Base-by-base conservation (phyloP, 2,329 filamentous ascomycete genomes). In the Claviceps africana region DNA sequence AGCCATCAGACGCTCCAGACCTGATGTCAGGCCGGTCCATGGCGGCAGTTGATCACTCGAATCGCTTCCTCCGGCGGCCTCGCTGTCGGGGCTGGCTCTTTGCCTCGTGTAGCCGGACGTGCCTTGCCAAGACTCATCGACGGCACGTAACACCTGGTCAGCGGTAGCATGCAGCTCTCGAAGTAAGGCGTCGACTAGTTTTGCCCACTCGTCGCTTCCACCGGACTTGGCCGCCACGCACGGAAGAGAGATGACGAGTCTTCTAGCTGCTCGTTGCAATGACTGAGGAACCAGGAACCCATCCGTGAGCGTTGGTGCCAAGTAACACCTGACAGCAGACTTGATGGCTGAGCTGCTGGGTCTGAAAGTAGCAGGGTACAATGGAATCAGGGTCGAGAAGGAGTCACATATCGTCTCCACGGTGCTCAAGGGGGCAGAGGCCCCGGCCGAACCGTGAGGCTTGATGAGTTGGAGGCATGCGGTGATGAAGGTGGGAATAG, bases 111-210 rank as follows among this genome's bases (percentile, higher is more conserved):
- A 76, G 4, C 73, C 77, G 33, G 77, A 72, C 2, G 75, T 74
- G 0, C 88, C 81, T 59, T 90, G 81, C 85, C 88, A 93, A 42
- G 87, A 84, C 64, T 96, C 90, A 11, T 85, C 69, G 0, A 95
- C 77, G 10, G 83, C 82, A 48, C 90, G 81, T 61, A 95, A 86
- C 0, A 94, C 75, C 56, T 83, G 78, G 60, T 95, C 85, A 43
- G 85, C 81, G 1, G 86, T 85, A 25, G 70, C 67, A 60, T 96
- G 89, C 17, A 82, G 75, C 39, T 79, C 76, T 39, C 75, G 73
- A 25, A 94, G 70, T 11, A 83, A 73, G 8, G 72, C 70, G 47
- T 77, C 76, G 46, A 90, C 69, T 17, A 80, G 74, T 58, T 80
- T 85, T 17, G 74, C 73, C 90, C 90, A 96, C 66, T 95, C 88